Conservation (phyloP, 2,329 filamentous ascomycete genomes). For the Penicillium sp. region DNA sequence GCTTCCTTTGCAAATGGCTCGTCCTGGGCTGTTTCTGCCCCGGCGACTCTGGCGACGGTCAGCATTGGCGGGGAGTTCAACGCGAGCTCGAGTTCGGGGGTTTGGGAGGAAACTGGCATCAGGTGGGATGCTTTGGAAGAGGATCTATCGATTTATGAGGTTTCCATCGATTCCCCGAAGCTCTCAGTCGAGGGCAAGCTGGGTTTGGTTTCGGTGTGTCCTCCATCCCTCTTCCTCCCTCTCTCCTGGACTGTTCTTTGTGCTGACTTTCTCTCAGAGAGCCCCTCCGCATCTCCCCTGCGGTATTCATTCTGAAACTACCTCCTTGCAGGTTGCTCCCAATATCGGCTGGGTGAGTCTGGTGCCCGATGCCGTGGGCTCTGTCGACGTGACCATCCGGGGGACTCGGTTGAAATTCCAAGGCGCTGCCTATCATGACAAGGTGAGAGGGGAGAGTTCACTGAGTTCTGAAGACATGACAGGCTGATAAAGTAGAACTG, state of each 20-base stretch:
- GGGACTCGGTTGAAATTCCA: constrained; percentile 38
- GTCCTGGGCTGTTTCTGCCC: constrained; percentile 15
- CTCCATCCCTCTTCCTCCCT: not conserved
- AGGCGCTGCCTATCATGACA: constrained; percentile 53
- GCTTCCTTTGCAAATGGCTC: constrained; percentile 32
- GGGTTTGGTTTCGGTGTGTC: constrained; percentile 17
- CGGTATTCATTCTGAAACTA: constrained; percentile 11
- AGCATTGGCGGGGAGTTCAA: not conserved
- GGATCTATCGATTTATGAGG: constrained; percentile 16
- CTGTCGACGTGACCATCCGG: constrained; percentile 34
- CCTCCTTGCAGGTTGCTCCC: constrained; percentile 25
- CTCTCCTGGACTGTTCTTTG: not conserved
- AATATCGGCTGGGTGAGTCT: constrained; percentile 46
- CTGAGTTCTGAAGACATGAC: too few relatives aligned
- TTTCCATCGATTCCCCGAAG: constrained; percentile 16
- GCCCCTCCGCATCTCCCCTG: constrained; percentile 21
- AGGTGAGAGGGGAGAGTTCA: constrained; percentile 36
- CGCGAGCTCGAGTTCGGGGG: not conserved
- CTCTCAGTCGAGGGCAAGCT: constrained; percentile 19
- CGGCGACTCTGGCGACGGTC: constrained; percentile 20
- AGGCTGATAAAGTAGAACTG: constrained; percentile 52
- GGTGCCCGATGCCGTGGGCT: constrained; percentile 39
- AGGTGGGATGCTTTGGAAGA: constrained; percentile 12
- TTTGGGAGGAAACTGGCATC: constrained; percentile 14
- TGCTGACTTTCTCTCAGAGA: not conserved